A percentile compares a stretch with the other conserved stretches of the same genome.
These are phyloP conservation scores for Paramecium primaurelia DNA, from an alignment of 73 alveolate genomes.

Conservation along the genomic window DNA sequence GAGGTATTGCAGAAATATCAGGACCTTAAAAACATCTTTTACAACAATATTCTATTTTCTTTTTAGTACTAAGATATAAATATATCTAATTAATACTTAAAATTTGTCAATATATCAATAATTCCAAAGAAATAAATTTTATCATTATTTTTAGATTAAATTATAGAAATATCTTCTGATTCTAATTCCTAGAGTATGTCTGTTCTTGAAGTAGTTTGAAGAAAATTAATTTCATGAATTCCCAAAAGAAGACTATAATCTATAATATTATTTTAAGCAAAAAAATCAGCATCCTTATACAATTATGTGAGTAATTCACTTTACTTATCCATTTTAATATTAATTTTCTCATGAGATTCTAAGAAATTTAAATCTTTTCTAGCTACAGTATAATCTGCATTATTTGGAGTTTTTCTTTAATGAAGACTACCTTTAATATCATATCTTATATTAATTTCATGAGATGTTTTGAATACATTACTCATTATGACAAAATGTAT, in stretches of 20 bases:
- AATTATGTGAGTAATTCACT: not conserved
- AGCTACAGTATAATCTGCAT: slow-evolving; percentile 27
- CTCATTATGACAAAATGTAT: slow-evolving; percentile 77
- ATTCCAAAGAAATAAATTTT: slow-evolving; percentile 43
- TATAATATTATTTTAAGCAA: slow-evolving; percentile 32
- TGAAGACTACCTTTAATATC: slow-evolving; percentile 80
- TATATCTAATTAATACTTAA: not conserved
- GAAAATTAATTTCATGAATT: not conserved
- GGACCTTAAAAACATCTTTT: slow-evolving; percentile 34
- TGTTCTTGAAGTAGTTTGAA: not conserved
- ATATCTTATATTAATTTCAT: slow-evolving; percentile 78
- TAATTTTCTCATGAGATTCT: not conserved
- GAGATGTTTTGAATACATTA: slow-evolving; percentile 87
- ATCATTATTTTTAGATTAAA: not conserved
- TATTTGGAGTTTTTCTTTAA: slow-evolving; percentile 67
- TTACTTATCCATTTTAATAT: not conserved
- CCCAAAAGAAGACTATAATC: slow-evolving; percentile 39
- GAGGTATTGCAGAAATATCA: slow-evolving; percentile 36
- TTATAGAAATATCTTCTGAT: not conserved
- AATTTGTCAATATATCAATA: slow-evolving; percentile 14
- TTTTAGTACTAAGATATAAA: not conserved
- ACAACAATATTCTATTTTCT: slow-evolving; percentile 6
- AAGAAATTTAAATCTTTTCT: slow-evolving; percentile 36
- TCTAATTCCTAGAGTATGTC: not conserved
- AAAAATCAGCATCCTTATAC: not conserved